Base-by-base conservation (phyloP, 345 rosid species). In the Odontarrhena argentea region DNA sequence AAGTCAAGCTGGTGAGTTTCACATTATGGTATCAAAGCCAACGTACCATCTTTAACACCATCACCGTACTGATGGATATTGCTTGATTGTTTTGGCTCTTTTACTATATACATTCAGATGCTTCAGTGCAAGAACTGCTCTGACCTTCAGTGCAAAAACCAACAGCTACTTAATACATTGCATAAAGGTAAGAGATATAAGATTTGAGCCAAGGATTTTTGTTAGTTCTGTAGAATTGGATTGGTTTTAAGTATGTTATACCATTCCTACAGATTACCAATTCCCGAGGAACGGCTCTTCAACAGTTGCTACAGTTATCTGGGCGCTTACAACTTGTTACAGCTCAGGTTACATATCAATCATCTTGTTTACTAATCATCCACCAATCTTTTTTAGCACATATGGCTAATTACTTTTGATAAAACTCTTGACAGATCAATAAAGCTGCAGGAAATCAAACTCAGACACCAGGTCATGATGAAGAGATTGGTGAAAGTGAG, bases 301-400 rank as follows among this genome's bases (percentile, higher is more conserved):
- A 81, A 77, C 82, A 87, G 69, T 79, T 91, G 65, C 70, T 91
- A 62, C 93, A 84, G 65, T 76, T 88, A 63, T 81, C 94, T 14
- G 99, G 99, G 14, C 91, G 97, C 58, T 78, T 88, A 66, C 88
- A 87, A 67, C 91, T 94, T 65, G 78, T 86, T 62, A 84, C 76
- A 22, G 84, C 91, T 26, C 96, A 87, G 97, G 99, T 94, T 53
- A 37, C 35, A 32, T 73, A 26, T 57, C 35, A 13, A 32, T 47
- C 45, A 55, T 47, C 62, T 52, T 44, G 12, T 55, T 59, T 15
- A 36, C 18, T 15, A 41, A 14, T 8, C 35, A 43, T 37, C 32
- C 34, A 7, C 18, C 9, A 1, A 9, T 22, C 9, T 18, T 49
- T 32, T 1, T n/a, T n/a, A 36, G 12, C 43, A n/a, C 2, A 51